phyloP scores from a whole-genome alignment of 306 rosid genomes.

The Coriaria nepalensis region DNA sequence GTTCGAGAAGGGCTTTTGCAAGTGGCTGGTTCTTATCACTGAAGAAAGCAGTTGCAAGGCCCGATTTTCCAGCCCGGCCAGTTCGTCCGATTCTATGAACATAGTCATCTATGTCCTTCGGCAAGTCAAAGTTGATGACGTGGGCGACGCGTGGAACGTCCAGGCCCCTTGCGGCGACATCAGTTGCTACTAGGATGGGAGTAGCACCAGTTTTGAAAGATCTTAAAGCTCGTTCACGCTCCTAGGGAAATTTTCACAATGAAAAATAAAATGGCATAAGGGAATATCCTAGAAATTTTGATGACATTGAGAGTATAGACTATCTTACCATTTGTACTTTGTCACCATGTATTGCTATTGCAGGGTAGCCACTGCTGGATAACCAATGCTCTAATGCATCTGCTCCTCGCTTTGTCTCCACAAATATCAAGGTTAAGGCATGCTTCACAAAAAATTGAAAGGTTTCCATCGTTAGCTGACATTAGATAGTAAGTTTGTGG shows the following conservation, averaged over 20 bases:
- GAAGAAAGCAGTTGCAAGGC: slow-evolving; percentile 35
- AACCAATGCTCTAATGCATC: slow-evolving; percentile 23
- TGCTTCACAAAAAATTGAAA: slow-evolving; percentile 5
- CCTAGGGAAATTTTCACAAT: slow-evolving; percentile 4
- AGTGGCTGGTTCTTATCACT: slow-evolving; percentile 23
- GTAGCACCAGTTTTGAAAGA: slow-evolving; percentile 21
- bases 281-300: no score
- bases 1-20: slow-evolving; percentile 21
- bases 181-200: slow-evolving; percentile 25
- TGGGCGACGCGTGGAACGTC: slow-evolving; percentile 29
- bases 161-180: slow-evolving; percentile 28
- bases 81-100: slow-evolving; percentile 36
- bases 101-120: slow-evolving; percentile 29
- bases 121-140: slow-evolving; percentile 35
- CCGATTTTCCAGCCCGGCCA: slow-evolving; percentile 36
- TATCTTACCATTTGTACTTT: slow-evolving; percentile 24
- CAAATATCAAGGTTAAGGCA: slow-evolving; percentile 27
- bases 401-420: slow-evolving; percentile 28
- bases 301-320: neutral
- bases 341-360: slow-evolving; percentile 30
- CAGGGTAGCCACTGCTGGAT: slow-evolving; percentile 12
- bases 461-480: no score
- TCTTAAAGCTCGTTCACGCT: slow-evolving; percentile 23
- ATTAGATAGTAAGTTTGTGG: no score
- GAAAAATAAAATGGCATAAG: neutral